Conservation (phyloP, 495 filamentous ascomycete species). For the Annulohypoxylon moriforme region DNA sequence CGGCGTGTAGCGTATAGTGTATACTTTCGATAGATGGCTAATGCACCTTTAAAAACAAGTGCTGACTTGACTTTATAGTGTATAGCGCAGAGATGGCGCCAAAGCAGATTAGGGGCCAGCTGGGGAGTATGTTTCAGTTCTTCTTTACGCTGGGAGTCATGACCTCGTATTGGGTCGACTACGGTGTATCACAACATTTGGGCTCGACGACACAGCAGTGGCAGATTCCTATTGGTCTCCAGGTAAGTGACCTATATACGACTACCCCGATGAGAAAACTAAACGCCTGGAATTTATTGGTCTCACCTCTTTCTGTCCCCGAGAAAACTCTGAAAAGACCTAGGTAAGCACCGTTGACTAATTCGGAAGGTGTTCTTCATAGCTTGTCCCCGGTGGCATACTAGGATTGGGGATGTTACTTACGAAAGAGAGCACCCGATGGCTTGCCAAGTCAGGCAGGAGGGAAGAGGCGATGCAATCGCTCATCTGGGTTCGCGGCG, state of each 20-base stretch:
- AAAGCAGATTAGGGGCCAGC: conserved; percentile 60
- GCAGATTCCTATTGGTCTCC: conserved; percentile 62
- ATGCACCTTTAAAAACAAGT: neutral
- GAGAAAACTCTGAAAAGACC: neutral
- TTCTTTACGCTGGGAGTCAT: conserved; percentile 62
- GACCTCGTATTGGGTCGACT: conserved; percentile 63
- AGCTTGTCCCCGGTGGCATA: conserved; percentile 55
- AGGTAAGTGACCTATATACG: conserved; percentile 34
- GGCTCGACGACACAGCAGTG: conserved; percentile 54
- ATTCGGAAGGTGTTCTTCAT: neutral
- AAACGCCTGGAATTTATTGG: neutral
- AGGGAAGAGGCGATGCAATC: conserved; percentile 58
- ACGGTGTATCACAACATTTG: conserved; percentile 53
- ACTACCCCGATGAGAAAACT: no score
- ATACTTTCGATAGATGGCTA: neutral
- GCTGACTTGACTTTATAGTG: conserved; percentile 34
- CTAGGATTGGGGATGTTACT: conserved; percentile 59
- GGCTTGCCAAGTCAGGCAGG: conserved; percentile 60
- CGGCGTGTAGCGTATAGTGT: no score
- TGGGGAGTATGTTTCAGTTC: conserved; percentile 59
- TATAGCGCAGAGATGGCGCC: conserved; percentile 65
- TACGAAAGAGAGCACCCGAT: conserved; percentile 59
- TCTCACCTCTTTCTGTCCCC: neutral
- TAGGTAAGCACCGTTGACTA: neutral
- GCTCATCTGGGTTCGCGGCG: conserved; percentile 60